Evolutionary conservation across 176 grass and related monocot species (phyloP), one percentile per base, ranked within the genome.

Genomic region (Avena atlantica): DNA sequence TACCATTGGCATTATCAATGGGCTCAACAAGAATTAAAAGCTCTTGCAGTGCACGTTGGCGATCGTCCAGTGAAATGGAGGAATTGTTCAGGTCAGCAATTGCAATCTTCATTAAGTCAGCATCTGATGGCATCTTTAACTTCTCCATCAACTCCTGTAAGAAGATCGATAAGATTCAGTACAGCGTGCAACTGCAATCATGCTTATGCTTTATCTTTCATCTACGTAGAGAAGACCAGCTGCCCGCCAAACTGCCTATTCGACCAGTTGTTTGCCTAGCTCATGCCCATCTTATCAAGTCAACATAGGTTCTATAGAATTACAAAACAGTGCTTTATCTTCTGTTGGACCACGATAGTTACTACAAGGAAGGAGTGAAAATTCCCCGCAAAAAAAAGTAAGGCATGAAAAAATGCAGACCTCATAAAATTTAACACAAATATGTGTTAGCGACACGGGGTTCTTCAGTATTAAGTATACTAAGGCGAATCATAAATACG

Each of bases 1-100:
- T 96, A 94, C 97, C 97, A 90, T 95, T 92, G 59, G 93, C 92
- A 88, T 96, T 95, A 50, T 94, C 90, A 55, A 96, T 94, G 27
- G 92, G 87, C 82, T 99, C 97, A 74, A 99, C 93, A 74, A 99
- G 92, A 78, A 91, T 67, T 78, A 99, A 83, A 74, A 99, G 93
- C 71, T 96, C 92, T 64, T 94, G 87, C 81, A 99, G 77, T n/a
- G 92, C 88, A 74, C 80, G 91, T 24, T 92, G 92, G 36, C 66
- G 90, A 80, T 93, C 92, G 58, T 94, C 82, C 13, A 90, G 76
- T 82, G 93, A 88, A 90, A 95, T 86, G 77, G 96, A 98, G 84
- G 90, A 89, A 88, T 96, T 98, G 14, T 92, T 98, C 70, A 98
- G 85, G 78, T 96, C 90, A 81, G 71, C 64, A 76, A 98, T 98